Base-by-base conservation (phyloP, 352 stramenopile species). In the Halophytophthora polymorphica region DNA sequence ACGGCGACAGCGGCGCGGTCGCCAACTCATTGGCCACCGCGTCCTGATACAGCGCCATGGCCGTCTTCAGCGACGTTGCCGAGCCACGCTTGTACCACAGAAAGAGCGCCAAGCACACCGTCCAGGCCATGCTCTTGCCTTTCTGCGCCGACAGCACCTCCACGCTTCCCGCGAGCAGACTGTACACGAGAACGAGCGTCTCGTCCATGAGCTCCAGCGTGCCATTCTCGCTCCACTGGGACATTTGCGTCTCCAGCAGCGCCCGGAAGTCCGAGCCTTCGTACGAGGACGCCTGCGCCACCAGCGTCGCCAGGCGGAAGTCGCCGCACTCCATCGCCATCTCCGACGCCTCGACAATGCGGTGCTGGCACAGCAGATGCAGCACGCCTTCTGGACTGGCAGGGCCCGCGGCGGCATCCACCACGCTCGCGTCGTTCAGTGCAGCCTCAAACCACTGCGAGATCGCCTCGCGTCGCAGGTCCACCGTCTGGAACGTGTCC, bases 401-500 rank as follows among this genome's bases (percentile, higher is more conserved):
- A 33, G 23, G 50, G 17, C 15, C 15, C 35, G 56, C 53, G 47
- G 45, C 58, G 54, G 22, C 43, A 31, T 31, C 41, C 21, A n/a
- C 19, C 18, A 21, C 31, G 13, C 44, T 47, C 13, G 45, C 42
- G 48, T 58, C 45, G 33, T 59, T 51, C 22, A 88, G 41, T 1
- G 78, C 74, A 21, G 56, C 47, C 56, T 90, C 80, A 48, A 93
- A 86, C 83, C 83, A 93, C 39, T 71, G 81, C 3, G 80, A 88
- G 15, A 90, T 83, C 0, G 77, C 77, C 48, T 90, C 77, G 15
- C 83, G 78, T 2, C 82, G 77, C 38, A 90, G 45, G 47, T 90
- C 80, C 8, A 88, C 61, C 39, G 66, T 81, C 45, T 83, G 80
- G 44, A 86, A 86, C 7, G 58, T 84, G 53, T 88, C 71, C 33